Evolutionary conservation across 768 basidiomycete genomes (phyloP), one percentile per base, ranked within the genome.

Genomic region (Mycena belliarum): DNA sequence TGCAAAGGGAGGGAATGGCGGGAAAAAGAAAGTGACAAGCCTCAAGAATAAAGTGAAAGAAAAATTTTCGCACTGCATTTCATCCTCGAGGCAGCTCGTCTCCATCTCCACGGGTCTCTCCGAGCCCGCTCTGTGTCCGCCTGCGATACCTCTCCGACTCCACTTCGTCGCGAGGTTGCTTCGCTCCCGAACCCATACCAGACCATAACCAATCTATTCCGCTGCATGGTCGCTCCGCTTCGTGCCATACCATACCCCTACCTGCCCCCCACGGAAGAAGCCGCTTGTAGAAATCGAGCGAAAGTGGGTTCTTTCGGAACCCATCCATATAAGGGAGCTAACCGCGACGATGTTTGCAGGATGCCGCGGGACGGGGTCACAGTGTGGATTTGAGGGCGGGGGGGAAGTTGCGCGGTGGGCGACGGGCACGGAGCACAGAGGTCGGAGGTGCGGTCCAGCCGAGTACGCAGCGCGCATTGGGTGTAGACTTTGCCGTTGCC

Each of bases 241-340:
- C n/a, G n/a, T n/a, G n/a, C n/a, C 33, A 52, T 52, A 45, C 52
- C 33, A 52, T 52, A 44, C 52, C 43, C 41, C 37, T 35, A 6
- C 29, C 29, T 24, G 32, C 52, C 52, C 52, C 52, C 52, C 52
- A 52, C 32, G 42, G 45, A 52, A 52, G 52, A n/a, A 52, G 52
- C 52, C 32, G 42, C 18, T 44, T 18, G 52, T 9, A 35, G n/a
- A 16, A n/a, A 12, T 24, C 42, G n/a, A 45, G 42, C 21, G 52
- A 52, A 41, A 42, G 29, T 14, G 41, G 50, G 15, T 52, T 6
- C n/a, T 52, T 43, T 52, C 50, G 41, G 50, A 52, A 52, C 15
- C 29, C 29, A 32, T 10, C 28, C n/a, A 24, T 43, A 24, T n/a
- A n/a, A n/a, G n/a, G n/a, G n/a, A n/a, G n/a, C n/a, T n/a, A n/a